Evolutionary conservation across 306 rosid species (phyloP), one percentile per base, ranked within the genome.

Genomic region (Citrullus mucosospermus): DNA sequence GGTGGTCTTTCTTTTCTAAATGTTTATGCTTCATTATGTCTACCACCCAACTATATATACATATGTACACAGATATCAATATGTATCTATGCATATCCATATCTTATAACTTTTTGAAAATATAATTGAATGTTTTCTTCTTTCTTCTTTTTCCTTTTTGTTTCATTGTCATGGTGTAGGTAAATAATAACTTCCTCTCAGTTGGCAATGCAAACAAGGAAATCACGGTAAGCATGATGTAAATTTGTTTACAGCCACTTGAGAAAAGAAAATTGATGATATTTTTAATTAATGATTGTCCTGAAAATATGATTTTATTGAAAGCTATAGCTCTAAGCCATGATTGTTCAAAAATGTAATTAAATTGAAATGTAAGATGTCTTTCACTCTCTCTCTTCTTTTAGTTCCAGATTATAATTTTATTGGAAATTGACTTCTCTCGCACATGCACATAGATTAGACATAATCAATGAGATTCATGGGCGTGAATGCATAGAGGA

Each of bases 101-200:
- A 30, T 28, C 12, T 48, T 9, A 15, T 70, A 36, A 63, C 16
- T 34, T 34, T 67, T 5, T 41, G 74, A 53, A 34, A 68, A 38
- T 68, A 50, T 18, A 60, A 81, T 78, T 75, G 70, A 80, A 60
- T 76, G 17, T 78, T 79, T 14, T 54, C 9, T 4, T 50, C 69
- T 70, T 12, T 53, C 17, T 16, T 53, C 51, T 16, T 2, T 8
- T 41, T 46, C 3, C 9, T 44, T 9, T 44, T 63, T 61, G 25
- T 82, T 78, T 65, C 50, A 30, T 85, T 84, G 56, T 44, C 34
- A 9, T 82, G 84, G 75, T 86, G 92, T 92, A 92, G 98, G 98
- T 90, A 88, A 95, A 95, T 88, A 95, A 95, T 86, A 95, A 95
- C 89, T 91, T 95, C 80, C 92, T 95, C 83, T 92, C 98, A 55